Base-by-base conservation (phyloP, 805 yeast species). In the Candida takata region DNA sequence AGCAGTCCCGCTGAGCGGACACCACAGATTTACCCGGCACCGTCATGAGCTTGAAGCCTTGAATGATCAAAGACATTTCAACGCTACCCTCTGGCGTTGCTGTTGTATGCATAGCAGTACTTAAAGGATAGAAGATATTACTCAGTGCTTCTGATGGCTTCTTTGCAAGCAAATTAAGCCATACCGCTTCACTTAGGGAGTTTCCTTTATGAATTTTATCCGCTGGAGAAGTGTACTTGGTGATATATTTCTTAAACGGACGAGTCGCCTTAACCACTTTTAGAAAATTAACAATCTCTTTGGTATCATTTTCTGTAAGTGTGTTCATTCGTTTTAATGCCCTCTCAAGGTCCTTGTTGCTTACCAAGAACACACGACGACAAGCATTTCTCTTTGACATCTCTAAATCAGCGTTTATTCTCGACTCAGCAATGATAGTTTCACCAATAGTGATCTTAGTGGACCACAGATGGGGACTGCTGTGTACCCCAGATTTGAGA, bases 341-440 rank as follows among this genome's bases (percentile, higher is more conserved):
- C 12, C 19, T 16, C 9, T n/a, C 3, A 14, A 29, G 11, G 1
- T n/a, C 13, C 8, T 14, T 4, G 10, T 11, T 6, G 10, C 14
- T 27, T 3, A 20, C 16, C 7, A 30, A 27, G 20, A 30, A 23
- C 14, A 30, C 12, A 11, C 26, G 26, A 8, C 26, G 26, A 14
- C 17, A 21, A 23, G 33, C 26, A 24, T 30, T 30, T 9, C 27
- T 14, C 26, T 16, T 30, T 6, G 33, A 30, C 17, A 11, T 30
- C 20, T 19, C 25, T 15, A 23, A 11, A 11, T 13, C 25, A 11
- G 15, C n/a, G 9, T 29, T 16, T 10, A 15, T 20, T 13, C 14
- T 19, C 9, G 33, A 30, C 12, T 30, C 20, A 6, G 27, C 9
- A 8, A 30, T 15, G 12, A 14, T 30, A 2, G 5, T 12, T n/a